Percentiles rank a stretch among this genome's conserved stretches.
These are phyloP conservation scores for Penicillium sp. DNA, from an alignment of 2,329 filamentous ascomycete genomes.

Conservation along the genomic window DNA sequence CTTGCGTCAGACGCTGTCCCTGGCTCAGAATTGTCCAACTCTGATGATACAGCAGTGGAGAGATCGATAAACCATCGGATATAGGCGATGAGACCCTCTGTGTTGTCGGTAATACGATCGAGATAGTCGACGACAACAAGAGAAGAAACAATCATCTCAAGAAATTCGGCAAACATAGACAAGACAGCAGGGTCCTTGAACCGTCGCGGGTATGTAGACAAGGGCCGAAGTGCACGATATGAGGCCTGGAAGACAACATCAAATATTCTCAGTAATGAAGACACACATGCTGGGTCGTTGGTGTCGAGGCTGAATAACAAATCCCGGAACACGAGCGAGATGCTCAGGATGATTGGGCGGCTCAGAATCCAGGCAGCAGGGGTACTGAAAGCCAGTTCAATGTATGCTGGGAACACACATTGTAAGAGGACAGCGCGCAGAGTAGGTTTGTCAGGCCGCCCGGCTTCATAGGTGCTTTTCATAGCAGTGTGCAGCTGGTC, in stretches of 20 bases:
- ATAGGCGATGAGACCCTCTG: constrained; percentile 27
- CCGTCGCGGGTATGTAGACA: constrained; percentile 34
- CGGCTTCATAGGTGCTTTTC: constrained; percentile 44
- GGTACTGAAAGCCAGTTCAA: constrained; percentile 50
- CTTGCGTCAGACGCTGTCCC: background rate
- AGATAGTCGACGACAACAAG: constrained; percentile 51
- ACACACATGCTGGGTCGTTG: constrained; percentile 39
- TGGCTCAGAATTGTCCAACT: background rate
- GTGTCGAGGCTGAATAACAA: constrained; percentile 50
- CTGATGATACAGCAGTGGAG: constrained; percentile 15
- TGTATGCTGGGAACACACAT: constrained; percentile 58
- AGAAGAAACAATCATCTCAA: constrained; percentile 43
- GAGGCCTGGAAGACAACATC: constrained; percentile 40
- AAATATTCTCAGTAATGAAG: constrained; percentile 38
- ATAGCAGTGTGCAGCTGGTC: constrained; percentile 56
- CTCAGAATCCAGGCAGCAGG: constrained; percentile 53
- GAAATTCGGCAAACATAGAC: constrained; percentile 38
- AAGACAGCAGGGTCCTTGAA: constrained; percentile 44
- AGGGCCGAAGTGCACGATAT: constrained; percentile 34
- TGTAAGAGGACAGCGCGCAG: constrained; percentile 55
- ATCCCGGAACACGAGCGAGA: constrained; percentile 43
- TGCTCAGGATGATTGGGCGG: constrained; percentile 53
- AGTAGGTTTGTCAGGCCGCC: constrained; percentile 41
- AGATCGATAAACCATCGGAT: constrained; percentile 45
- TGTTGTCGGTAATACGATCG: constrained; percentile 33